Evolutionary conservation across 371 early-diverging fungal genomes (phyloP), one percentile per base, ranked within the genome.

Genomic region (Actinomortierella ambigua): DNA sequence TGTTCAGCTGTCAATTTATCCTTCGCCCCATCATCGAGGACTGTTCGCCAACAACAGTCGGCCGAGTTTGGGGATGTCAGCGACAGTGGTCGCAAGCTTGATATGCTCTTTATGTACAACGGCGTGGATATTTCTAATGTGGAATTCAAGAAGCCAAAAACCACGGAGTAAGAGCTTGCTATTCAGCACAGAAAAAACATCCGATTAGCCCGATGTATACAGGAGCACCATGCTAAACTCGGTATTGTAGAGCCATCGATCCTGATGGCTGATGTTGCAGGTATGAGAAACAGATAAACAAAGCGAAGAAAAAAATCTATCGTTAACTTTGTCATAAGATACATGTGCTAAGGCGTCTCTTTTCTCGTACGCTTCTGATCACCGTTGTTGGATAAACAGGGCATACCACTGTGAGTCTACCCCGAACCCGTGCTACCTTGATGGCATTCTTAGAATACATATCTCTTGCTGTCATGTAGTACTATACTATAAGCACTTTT

Each of bases 401-500:
- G 11, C 28, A 50, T 51, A 39, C 57, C 26, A 56, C 41, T 13
- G 53, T 63, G 44, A 6, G 18, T 44, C 46, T 57, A 5, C 63
- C 63, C 27, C 29, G 13, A 34, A 23, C 41, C 3, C 43, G 28
- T 20, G 56, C 50, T 41, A 51, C 43, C 28, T 55, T 63, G 44
- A 46, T 44, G 41, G 44, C 27, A 44, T 63, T 63, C 42, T 24
- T 63, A 20, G 57, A 50, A 46, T 50, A 44, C 26, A 29, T 14
- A 22, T 63, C 63, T 34, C 46, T 63, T 26, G 63, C 57, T 0
- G 29, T 56, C 1, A 44, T 63, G 9, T 63, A 34, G 51, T 56
- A 63, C 51, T 63, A 27, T 22, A 23, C 56, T 7, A 57, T 56
- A 56, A 63, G 63, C n/a, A n/a, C n/a, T n/a, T n/a, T n/a, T n/a